These are phyloP conservation scores for Ustanciosporium gigantosporum DNA, from an alignment of 1,284 basidiomycete genomes.

Conservation along the genomic window DNA sequence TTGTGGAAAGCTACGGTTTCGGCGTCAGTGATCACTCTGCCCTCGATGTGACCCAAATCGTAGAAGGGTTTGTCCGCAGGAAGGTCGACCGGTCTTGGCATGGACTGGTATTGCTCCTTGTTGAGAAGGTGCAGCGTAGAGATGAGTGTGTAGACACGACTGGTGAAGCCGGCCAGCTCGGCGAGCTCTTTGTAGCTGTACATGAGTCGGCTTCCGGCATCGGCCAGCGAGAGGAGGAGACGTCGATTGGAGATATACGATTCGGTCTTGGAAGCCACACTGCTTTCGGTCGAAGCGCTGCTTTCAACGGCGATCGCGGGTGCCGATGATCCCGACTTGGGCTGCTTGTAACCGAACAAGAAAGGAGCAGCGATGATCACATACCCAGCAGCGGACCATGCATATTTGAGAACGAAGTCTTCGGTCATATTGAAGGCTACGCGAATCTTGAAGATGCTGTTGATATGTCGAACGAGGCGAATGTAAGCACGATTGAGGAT, in stretches of 20 bases:
- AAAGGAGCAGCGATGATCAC: constrained; percentile 58
- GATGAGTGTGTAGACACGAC: constrained; percentile 82
- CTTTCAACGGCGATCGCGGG: constrained; percentile 72
- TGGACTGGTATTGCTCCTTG: constrained; percentile 53
- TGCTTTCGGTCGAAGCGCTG: constrained; percentile 60
- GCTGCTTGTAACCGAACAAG: constrained; percentile 47
- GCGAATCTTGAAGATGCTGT: constrained; percentile 83
- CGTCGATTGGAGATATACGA: constrained; percentile 85
- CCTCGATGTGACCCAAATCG: constrained; percentile 62
- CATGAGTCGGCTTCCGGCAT: constrained; percentile 90
- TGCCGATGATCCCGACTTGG: constrained; percentile 3
- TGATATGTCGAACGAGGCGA: constrained; percentile 82
- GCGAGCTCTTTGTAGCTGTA: constrained; percentile 82
- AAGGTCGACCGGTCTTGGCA: constrained; percentile 49
- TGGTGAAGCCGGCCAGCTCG: constrained; percentile 88
- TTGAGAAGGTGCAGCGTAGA: constrained; percentile 73
- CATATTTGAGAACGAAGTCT: constrained; percentile 61
- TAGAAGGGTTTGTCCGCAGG: constrained; percentile 50
- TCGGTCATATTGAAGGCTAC: constrained; percentile 59
- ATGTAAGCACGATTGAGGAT: constrained; percentile 82
- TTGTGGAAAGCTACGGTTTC: constrained; percentile 43
- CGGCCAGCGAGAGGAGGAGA: constrained; percentile 85
- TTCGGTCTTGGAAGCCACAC: constrained; percentile 69
- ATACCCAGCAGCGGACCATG: constrained; percentile 59
- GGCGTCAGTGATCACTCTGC: constrained; percentile 42